Evolutionary conservation across 108 stramenopile genomes (phyloP), one percentile per base, ranked within the genome.

Genomic region (Pseudonitzschia pungens): DNA sequence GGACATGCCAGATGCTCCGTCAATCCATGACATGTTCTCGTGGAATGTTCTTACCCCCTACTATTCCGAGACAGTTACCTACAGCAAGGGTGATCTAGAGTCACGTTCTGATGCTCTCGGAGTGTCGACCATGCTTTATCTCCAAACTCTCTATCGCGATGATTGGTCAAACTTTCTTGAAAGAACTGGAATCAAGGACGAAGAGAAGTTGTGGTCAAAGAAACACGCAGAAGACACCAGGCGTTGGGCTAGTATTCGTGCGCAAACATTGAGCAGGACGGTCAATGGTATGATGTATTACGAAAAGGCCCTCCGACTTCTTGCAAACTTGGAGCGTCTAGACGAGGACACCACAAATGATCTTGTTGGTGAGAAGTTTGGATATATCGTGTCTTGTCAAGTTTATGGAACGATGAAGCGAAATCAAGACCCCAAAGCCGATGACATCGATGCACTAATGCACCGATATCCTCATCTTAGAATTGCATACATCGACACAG

Each of bases 221-320:
- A 87, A 90, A 65, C 81, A 84, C 77, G 81, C 87, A 33, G 73
- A 94, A 42, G 96, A 96, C 74, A 96, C 95, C 4, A 80, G 97
- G 31, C 87, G 94, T 52, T 99, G 98, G 98, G 97, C 98, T 16
- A 97, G 96, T 72, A 88, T 97, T 71, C 89, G 98, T 52, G 95
- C 96, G 21, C 98, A 99, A 81, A 98, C 98, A 10, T 83, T 99
- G 67, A 86, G 88, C 36, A 81, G 98, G 59, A 99, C 98, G 16
- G 96, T 98, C 29, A 96, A 89, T 59, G 98, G 98, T 29, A 99
- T 99, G 95, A 99, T 99, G 98, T 96, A 97, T 79, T 95, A 91
- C 69, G 98, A 99, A 80, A 96, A 96, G 65, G 97, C 98, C 16
- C 83, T 98, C 16, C 92, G 95, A 31, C 82, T 99, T 42, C 84